Evolutionary conservation across 106 monocot genomes (phyloP), one percentile per base, ranked within the genome.

Genomic region (Phalaenopsis equestris): DNA sequence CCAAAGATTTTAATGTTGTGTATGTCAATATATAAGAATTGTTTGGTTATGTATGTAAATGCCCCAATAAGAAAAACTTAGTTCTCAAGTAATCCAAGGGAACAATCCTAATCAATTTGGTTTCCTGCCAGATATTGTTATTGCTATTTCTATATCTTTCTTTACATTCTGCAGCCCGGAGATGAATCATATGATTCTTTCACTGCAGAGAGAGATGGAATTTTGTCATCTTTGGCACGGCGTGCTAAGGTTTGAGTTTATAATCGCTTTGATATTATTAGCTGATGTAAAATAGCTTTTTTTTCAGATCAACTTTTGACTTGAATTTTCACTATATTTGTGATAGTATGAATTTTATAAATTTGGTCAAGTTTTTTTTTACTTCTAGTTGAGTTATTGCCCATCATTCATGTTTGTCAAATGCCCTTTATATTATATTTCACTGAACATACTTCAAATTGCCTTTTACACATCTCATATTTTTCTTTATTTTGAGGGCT

Each of bases 161-260:
- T 30, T 76, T 16, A 70, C 15, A 4, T 76, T 47, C 24, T 88
- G 23, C 90, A 97, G 97, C 85, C 64, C 17, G 94, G 92, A 76
- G 97, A 97, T 84, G 97, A 86, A 81, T 97, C 94, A 15, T 97
- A 89, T 77, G 92, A 92, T 55, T 85, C 90, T 16, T 97, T 82
- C 78, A 75, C 19, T 8, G 84, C 86, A 55, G 97, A 94, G 77
- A 92, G 79, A 85, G 81, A 90, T 79, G 92, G 86, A 24, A 97
- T 97, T 67, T 87, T 97, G 57, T 82, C 82, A 46, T 97, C 97
- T 42, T 83, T 97, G 74, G 94, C 92, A 67, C 86, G 92, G 21
- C 92, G 97, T 72, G 97, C 97, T 42, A 89, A 91, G 94, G 97
- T 97, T 17, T 47, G 85, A 79, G 21, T 76, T 76, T 74, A 74